Conservation (phyloP, 2,329 filamentous ascomycete species). For the Colletotrichum abscissum region DNA sequence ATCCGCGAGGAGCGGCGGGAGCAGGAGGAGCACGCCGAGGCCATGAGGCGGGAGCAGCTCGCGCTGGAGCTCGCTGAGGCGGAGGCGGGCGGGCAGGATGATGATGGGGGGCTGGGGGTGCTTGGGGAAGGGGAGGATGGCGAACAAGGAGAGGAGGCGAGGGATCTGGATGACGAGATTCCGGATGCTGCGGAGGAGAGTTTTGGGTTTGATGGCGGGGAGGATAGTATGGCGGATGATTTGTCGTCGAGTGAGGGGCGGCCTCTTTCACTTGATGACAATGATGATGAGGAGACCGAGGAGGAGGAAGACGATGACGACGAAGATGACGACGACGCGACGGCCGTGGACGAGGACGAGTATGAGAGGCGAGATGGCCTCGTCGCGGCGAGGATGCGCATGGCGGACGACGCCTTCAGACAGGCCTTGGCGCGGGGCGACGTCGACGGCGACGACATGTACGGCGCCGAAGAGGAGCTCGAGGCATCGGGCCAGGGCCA, state of each 20-base stretch:
- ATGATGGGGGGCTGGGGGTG: conserved; percentile 49
- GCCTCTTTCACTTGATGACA: neutral
- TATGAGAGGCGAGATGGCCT: conserved; percentile 61
- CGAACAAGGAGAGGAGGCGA: conserved; percentile 59
- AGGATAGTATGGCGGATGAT: conserved; percentile 48
- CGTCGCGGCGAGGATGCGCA: conserved; percentile 59
- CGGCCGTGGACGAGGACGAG: conserved; percentile 44
- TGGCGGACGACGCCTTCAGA: conserved; percentile 71
- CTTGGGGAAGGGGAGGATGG: conserved; percentile 59
- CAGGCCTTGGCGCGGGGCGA: conserved; percentile 66
- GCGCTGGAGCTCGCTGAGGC: conserved; percentile 81
- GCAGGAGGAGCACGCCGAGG: conserved; percentile 84
- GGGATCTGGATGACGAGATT: conserved; percentile 79
- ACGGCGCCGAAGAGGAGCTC: conserved; percentile 63
- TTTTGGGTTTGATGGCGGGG: conserved; percentile 55
- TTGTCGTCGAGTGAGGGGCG: conserved; percentile 38
- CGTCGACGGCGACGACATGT: conserved; percentile 59
- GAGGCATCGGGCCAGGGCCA: conserved; percentile 68
- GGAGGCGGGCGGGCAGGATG: conserved; percentile 56
- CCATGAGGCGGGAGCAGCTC: conserved; percentile 75
- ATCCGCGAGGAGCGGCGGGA: conserved; percentile 91
- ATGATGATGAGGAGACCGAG: conserved; percentile 45
- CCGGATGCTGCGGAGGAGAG: conserved; percentile 69
- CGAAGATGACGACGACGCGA: conserved; percentile 43
- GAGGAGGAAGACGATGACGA: conserved; percentile 56